phyloP scores from a whole-genome alignment of 805 yeast species.

The Grigorovia yakushimaensis region DNA sequence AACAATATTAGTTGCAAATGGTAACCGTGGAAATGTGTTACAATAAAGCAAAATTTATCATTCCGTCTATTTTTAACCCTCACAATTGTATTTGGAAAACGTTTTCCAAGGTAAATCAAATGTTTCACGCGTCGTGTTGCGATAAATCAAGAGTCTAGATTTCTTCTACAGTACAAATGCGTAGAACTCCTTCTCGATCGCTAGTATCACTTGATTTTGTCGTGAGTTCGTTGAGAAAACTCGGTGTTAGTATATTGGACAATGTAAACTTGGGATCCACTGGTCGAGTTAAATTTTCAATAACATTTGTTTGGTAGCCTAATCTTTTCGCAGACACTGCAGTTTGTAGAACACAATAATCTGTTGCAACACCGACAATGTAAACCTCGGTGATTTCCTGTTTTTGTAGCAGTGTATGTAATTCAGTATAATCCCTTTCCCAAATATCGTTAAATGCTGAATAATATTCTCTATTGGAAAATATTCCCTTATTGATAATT shows the following conservation, averaged over 20 bases:
- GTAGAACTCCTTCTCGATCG: not conserved
- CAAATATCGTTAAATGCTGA: slow-evolving; percentile 81
- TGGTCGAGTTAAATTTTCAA: slow-evolving; percentile 46
- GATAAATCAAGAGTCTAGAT: not conserved
- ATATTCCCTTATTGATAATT: slow-evolving; percentile 60
- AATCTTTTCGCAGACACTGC: slow-evolving; percentile 54
- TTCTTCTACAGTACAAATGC: not conserved
- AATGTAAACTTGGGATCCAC: slow-evolving; percentile 33
- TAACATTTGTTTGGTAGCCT: slow-evolving; percentile 58
- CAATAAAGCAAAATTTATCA: too few species aligned
- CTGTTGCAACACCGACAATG: slow-evolving; percentile 78
- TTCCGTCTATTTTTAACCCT: not conserved
- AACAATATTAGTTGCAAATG: too few species aligned
- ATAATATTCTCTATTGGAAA: slow-evolving; percentile 70
- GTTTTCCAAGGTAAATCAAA: too few species aligned
- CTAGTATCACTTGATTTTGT: not conserved
- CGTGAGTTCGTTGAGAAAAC: not conserved
- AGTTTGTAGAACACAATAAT: slow-evolving; percentile 73
- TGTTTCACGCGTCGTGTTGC: not conserved
- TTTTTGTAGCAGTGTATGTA: slow-evolving; percentile 38
- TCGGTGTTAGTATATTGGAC: not conserved
- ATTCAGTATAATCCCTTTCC: slow-evolving; percentile 60
- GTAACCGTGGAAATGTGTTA: too few species aligned
- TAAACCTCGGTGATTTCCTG: slow-evolving; percentile 49
- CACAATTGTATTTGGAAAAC: too few species aligned